Base-by-base conservation (phyloP, 352 stramenopile genomes). In the Phytopythium helicoides region DNA sequence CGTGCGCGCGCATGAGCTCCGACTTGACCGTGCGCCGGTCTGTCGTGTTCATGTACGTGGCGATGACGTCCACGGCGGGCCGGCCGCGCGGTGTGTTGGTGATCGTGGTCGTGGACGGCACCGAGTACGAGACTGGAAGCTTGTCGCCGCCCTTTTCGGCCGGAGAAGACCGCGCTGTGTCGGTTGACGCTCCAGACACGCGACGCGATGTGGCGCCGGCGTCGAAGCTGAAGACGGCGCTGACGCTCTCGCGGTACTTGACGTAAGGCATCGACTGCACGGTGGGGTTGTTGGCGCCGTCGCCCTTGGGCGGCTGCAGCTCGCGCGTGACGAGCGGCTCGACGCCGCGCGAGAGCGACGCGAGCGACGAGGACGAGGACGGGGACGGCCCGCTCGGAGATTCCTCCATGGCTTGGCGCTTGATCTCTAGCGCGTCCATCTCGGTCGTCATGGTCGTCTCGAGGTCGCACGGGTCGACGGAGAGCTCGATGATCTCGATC, bases 11-110 rank as follows among this genome's bases (percentile, higher is more conserved):
- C 66, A 93, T 71, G 8, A 91, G 68, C 36, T 93, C 82, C 41
- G 78, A 81, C 59, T 90, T 93, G 49, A 88, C 60, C 1, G 76
- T 80, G 33, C 85, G 85, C 35, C 71, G 76, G 66, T 94, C 85
- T 36, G 66, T 78, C 37, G 85, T 93, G 73, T 94, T 94, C 85
- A 94, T 94, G 69, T 94, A 94, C 3, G 85, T 94, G 41, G 85
- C 85, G 56, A 94, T 94, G 34, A 94, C 81, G 50, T 94, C 85
- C 37, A 94, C 84, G 1, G 77, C 75, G 10, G 78, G 78, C 16
- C 82, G 82, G 3, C 69, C 82, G 21, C 82, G 77, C 39, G 81
- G 81, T 45, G 78, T 87, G 47, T 81, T 88, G 51, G 64, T 80
- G 40, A 87, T 59, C 33, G 81, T 44, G 14, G 74, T 74, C 10